Percentiles rank a stretch among this genome's conserved stretches.
Evolutionary conservation across 768 basidiomycete genomes (phyloP).

Genomic region (Sarcodon sp.): DNA sequence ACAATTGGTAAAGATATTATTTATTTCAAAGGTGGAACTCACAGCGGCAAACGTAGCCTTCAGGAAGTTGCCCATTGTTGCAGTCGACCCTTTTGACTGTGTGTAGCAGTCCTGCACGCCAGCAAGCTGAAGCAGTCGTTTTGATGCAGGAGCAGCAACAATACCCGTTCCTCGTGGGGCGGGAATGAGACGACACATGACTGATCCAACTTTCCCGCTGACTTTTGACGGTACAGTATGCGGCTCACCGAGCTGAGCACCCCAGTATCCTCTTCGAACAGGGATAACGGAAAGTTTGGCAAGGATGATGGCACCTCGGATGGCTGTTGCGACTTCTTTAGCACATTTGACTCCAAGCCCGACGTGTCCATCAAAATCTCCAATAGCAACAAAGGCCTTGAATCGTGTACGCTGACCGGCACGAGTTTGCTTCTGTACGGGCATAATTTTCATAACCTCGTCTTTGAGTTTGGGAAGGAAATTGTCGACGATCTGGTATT

Average conservation of each 20-base stretch:
- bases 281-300: slow-evolving; percentile 98
- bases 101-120: slow-evolving; percentile 98
- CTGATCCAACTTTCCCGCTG: slow-evolving; percentile 95
- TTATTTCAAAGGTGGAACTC: slow-evolving; percentile 17
- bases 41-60: slow-evolving; percentile 93
- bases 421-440: slow-evolving; percentile 99
- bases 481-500: slow-evolving; percentile 98
- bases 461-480: slow-evolving; percentile 99
- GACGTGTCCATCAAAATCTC: slow-evolving; percentile 97
- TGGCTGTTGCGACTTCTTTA: slow-evolving; percentile 99
- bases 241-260: slow-evolving; percentile 95
- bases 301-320: slow-evolving; percentile 97
- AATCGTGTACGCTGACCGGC: slow-evolving; percentile 99
- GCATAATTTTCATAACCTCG: slow-evolving; percentile 99
- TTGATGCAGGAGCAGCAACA: slow-evolving; percentile 96
- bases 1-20: not conserved
- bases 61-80: slow-evolving; percentile 98
- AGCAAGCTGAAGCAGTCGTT: slow-evolving; percentile 93
- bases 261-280: slow-evolving; percentile 99
- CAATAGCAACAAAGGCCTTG: slow-evolving; percentile 99
- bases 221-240: slow-evolving; percentile 99
- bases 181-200: slow-evolving; percentile 98
- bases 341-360: slow-evolving; percentile 99
- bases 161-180: slow-evolving; percentile 98
- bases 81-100: slow-evolving; percentile 94